phyloP scores from a whole-genome alignment of 805 yeast species.

The Metschnikowia drakensbergensis region DNA sequence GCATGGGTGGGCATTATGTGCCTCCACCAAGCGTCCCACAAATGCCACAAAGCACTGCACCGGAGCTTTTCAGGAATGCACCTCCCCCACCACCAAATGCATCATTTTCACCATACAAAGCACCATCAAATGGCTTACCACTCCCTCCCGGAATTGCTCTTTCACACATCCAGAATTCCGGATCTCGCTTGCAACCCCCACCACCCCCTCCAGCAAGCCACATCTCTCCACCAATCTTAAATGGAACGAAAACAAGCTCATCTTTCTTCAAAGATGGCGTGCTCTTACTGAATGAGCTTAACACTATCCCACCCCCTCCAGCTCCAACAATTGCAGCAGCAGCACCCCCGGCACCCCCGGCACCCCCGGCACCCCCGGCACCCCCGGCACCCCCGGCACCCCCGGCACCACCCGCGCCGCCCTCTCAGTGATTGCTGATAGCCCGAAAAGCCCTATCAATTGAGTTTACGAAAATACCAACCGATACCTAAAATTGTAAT shows the following conservation, averaged over 20 bases:
- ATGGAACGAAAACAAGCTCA: not conserved
- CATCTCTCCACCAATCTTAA: not conserved
- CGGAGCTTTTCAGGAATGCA: not conserved
- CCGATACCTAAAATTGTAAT: not conserved
- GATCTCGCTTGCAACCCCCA: conserved; percentile 4
- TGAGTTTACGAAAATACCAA: too few relatives aligned
- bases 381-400: conserved; percentile 8
- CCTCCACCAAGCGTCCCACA: not conserved
- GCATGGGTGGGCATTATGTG: not conserved
- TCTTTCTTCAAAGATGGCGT: conserved; percentile 1
- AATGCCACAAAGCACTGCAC: not conserved
- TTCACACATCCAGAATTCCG: conserved; percentile 7
- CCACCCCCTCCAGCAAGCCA: conserved; percentile 1
- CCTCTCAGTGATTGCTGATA: not conserved
- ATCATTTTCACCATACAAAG: not conserved
- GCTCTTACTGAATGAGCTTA: not conserved
- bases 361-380: conserved; percentile 22
- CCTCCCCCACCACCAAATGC: conserved; percentile 5
- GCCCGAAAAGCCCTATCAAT: not conserved
- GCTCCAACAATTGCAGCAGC: conserved; percentile 15
- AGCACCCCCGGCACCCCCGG: conserved; percentile 22
- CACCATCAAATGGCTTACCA: conserved; percentile 10
- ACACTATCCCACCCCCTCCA: not conserved
- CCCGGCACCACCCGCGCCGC: not conserved
- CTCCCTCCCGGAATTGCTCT: conserved; percentile 12